Evolutionary conservation across 2,329 filamentous ascomycete genomes (phyloP), one percentile per base, ranked within the genome.

Genomic region (Botryotinia narcissicola): DNA sequence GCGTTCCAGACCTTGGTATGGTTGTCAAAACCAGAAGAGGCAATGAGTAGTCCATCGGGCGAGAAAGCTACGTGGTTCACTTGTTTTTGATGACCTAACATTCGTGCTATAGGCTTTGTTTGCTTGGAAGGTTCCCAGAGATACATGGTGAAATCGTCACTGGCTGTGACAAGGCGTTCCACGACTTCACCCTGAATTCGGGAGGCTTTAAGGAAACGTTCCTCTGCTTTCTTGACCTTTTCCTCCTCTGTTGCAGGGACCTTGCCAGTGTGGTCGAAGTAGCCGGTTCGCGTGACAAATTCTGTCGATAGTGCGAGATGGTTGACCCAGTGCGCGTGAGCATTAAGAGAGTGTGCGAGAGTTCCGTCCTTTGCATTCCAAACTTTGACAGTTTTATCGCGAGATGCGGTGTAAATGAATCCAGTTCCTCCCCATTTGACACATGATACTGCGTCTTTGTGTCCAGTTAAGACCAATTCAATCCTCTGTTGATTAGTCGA

Each of bases 31-130:
- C 92, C 91, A 14, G 93, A 91, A 54, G 93, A 97, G 14, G 96
- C 96, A 78, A 99, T 94, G 74, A 95, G 87, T 14, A 89, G 87
- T 48, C 94, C 95, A 80, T 98, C 95, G 0, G 95, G 94, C 0
- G 94, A 97, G 83, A 98, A 98, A 0, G 91, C 92, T 66, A 98
- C 95, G 81, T 98, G 93, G 82, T 98, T 98, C 78, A 98, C 95
- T 80, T 95, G 93, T 84, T 98, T 98, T 82, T 98, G 94, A 80
- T 99, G 96, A 3, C 96, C 96, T n/a, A 94, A 84, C 83, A 98
- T 88, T 48, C 94, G 87, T n/a, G 93, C 92, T 5, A 98, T 85
- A 0, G 95, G 95, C 82, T 98, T 98, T 12, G 87, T 93, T 6
- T 91, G 91, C 61, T 86, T 87, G 16, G 90, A 86, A 0, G 95